Evolutionary conservation across 176 grass and related monocot species (phyloP), one percentile per base, ranked within the genome.

Genomic region (Lolium perenne): DNA sequence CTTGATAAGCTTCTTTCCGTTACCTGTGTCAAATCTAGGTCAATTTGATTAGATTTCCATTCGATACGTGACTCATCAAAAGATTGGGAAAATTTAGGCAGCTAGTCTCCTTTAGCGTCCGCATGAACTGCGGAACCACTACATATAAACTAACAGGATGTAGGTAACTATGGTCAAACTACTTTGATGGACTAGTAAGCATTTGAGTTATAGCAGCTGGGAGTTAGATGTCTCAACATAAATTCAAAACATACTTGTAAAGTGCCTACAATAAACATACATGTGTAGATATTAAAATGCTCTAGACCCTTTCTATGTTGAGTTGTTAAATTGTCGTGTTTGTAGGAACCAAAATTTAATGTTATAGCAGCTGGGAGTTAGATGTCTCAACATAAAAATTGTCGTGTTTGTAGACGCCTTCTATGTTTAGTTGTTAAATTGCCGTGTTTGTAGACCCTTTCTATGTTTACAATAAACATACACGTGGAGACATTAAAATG

Each of bases 311-410:
- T 49, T 46, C 3, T 40, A 69, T 23, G 32, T 59, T 69, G 51
- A 49, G 55, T 69, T 35, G 41, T 83, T 78, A 68, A 56, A n/a
- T 69, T 35, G 41, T 83, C 77, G 6, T 18, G 32, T 49, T 69
- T 29, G 10, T 76, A 41, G 63, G 63, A 35, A 35, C 18, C 7
- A 60, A 16, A 11, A n/a, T 25, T 63, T 61, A 32, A 4, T 14
- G 15, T 62, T 35, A 35, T 35, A 35, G 32, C 32, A 35, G 32
- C 32, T 35, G 32, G 32, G 32, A 35, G 32, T 35, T 35, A 35
- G 32, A 35, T 35, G 32, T 35, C 32, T 35, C 32, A 35, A 35
- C 32, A 35, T 35, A 3, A 35, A 35, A 29, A 29, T 29, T 29
- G 29, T 29, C 29, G 29, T 29, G 29, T 29, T 29, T 29, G 29